Conservation (phyloP, 179 eudicot genomes). For the Kewa caespitosa region DNA sequence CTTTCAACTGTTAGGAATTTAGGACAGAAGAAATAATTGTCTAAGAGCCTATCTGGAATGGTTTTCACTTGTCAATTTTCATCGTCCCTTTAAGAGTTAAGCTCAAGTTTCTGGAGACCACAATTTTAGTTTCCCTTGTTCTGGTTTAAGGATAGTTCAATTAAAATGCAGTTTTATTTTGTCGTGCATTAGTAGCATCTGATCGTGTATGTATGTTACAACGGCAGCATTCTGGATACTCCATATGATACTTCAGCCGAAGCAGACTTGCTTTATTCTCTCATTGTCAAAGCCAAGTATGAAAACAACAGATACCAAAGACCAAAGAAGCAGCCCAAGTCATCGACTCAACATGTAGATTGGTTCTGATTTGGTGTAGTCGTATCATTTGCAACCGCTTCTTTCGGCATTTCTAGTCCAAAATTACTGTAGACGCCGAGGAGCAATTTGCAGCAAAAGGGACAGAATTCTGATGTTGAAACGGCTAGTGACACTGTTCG, state of each 20-base stretch:
- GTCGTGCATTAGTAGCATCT: neutral
- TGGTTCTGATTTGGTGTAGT: slow-evolving; percentile 51
- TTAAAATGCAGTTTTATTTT: neutral
- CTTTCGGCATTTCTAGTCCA: neutral
- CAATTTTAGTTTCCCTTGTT: too few relatives aligned
- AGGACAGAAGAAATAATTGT: neutral
- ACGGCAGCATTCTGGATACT: slow-evolving; percentile 57
- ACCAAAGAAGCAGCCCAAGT: slow-evolving; percentile 71
- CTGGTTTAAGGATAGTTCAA: too few relatives aligned
- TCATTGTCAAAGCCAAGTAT: slow-evolving; percentile 70
- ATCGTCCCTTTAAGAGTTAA: too few relatives aligned
- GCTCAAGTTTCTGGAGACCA: too few relatives aligned
- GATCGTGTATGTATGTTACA: neutral
- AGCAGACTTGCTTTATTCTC: slow-evolving; percentile 79
- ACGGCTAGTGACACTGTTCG: neutral
- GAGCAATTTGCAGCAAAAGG: neutral
- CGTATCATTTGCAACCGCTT: neutral
- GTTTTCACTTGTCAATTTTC: too few relatives aligned
- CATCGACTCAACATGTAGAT: slow-evolving; percentile 62
- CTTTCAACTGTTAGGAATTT: too few relatives aligned
- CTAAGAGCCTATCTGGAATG: too few relatives aligned
- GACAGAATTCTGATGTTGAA: neutral
- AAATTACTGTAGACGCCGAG: neutral
- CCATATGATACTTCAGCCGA: slow-evolving; percentile 89
- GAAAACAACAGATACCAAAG: slow-evolving; percentile 76